These are phyloP conservation scores for Nothophytophthora sp. DNA, from an alignment of 352 stramenopile species.

Conservation along the genomic window DNA sequence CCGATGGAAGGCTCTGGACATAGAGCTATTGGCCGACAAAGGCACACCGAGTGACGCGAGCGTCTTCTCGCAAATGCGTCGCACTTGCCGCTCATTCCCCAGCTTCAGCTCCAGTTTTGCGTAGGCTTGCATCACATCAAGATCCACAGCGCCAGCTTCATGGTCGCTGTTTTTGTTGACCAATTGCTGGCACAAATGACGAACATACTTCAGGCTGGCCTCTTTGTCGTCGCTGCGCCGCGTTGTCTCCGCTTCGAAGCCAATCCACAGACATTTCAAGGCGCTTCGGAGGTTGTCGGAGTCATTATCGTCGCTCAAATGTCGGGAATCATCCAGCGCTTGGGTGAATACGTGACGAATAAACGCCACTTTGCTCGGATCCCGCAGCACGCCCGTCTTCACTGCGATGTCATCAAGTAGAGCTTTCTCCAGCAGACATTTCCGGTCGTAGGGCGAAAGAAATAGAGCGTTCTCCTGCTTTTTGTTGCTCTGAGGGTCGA, in stretches of 20 bases:
- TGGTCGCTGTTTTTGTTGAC: constrained; percentile 7
- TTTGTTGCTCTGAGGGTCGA: constrained; percentile 31
- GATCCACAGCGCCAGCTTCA: constrained; percentile 14
- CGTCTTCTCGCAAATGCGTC: constrained; percentile 62
- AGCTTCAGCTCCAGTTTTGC: constrained; percentile 51
- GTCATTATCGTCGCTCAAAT: background rate
- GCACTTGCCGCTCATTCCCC: constrained; percentile 42
- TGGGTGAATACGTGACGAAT: constrained; percentile 38
- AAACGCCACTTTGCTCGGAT: constrained; percentile 48
- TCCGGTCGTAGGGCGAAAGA: constrained; percentile 26
- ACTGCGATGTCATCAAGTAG: constrained; percentile 29
- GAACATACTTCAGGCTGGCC: constrained; percentile 10
- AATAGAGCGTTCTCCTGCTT: constrained; percentile 19
- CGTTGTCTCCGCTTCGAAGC: constrained; percentile 39
- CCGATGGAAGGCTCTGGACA: constrained; percentile 40
- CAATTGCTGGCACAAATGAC: constrained; percentile 40
- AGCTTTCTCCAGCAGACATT: constrained; percentile 20
- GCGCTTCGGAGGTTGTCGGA: constrained; percentile 9
- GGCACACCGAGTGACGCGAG: constrained; percentile 25
- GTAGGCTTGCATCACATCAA: constrained; percentile 48
- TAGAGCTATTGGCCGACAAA: background rate
- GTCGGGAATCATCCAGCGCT: constrained; percentile 19
- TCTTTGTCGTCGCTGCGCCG: background rate
- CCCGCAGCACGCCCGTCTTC: constrained; percentile 13
- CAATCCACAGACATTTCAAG: constrained; percentile 55